A percentile compares a stretch with the other conserved stretches of the same genome.
These are phyloP conservation scores for Ministeria vibrans DNA, from an alignment of 78 protist genomes.

Conservation along the genomic window DNA sequence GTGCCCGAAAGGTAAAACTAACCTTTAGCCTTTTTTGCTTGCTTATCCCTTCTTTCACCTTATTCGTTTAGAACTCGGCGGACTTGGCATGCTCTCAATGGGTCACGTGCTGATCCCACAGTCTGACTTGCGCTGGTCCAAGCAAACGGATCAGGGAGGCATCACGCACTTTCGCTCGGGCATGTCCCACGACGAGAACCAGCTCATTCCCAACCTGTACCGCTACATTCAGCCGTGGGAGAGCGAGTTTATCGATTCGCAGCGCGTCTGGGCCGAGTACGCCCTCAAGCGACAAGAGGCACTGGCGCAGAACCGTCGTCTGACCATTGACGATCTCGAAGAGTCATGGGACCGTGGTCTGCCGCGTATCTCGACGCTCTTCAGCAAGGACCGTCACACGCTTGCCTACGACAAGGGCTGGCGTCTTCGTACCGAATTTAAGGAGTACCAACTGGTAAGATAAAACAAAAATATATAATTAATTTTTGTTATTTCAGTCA, in stretches of 20 bases:
- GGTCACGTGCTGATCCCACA: slow-evolving; percentile 99
- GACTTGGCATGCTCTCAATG: slow-evolving; percentile 99
- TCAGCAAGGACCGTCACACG: slow-evolving; percentile 95
- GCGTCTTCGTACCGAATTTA: slow-evolving; percentile 96
- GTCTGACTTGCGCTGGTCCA: slow-evolving; percentile 89
- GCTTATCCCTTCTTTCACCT: not conserved
- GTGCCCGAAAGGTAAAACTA: no score
- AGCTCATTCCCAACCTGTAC: slow-evolving; percentile 96
- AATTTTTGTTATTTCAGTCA: no score
- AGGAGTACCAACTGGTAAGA: slow-evolving; percentile 86
- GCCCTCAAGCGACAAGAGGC: slow-evolving; percentile 96
- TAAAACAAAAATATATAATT: no score
- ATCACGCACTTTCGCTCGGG: slow-evolving; percentile 97
- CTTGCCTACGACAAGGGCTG: slow-evolving; percentile 98
- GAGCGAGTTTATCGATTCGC: slow-evolving; percentile 95
- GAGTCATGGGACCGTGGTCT: slow-evolving; percentile 97
- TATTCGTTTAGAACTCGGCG: slow-evolving; percentile 98
- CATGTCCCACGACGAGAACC: slow-evolving; percentile 95
- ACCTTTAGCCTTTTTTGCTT: not conserved
- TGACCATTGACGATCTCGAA: slow-evolving; percentile 97
- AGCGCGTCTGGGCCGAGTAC: slow-evolving; percentile 98
- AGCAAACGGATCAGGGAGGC: slow-evolving; percentile 93
- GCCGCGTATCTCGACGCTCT: slow-evolving; percentile 98
- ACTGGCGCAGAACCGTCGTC: slow-evolving; percentile 85
- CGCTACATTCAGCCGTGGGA: slow-evolving; percentile 99